These are phyloP conservation scores for Isatis lusitanica DNA, from an alignment of 441 rosid genomes.

Conservation along the genomic window DNA sequence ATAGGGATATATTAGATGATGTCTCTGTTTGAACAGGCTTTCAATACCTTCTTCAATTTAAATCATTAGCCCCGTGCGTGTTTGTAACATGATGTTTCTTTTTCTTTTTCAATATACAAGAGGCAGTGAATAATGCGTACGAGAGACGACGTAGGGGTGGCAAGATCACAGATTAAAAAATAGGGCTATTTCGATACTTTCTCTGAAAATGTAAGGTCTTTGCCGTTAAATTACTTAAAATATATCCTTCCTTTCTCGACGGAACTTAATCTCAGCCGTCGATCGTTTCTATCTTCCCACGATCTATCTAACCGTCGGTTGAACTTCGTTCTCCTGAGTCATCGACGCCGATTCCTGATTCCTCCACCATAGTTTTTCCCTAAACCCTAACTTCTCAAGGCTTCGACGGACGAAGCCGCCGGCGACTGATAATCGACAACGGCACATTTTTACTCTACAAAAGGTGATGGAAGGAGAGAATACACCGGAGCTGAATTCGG, in stretches of 20 bases:
- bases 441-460: background rate
- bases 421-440: background rate
- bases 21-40: background rate
- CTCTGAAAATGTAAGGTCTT: background rate
- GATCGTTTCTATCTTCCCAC: slow-evolving; percentile 11
- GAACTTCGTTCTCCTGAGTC: slow-evolving; percentile 7
- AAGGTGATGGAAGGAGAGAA: slow-evolving; percentile 30
- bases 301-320: slow-evolving; percentile 25
- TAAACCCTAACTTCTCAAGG: slow-evolving; percentile 30
- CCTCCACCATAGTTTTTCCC: slow-evolving; percentile 1
- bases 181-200: background rate
- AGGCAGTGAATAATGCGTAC: background rate
- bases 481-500: slow-evolving; percentile 6
- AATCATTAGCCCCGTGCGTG: slow-evolving; percentile 8
- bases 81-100: background rate
- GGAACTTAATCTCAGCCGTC: slow-evolving; percentile 30
- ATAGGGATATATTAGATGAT: too few species aligned
- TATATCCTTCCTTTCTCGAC: background rate
- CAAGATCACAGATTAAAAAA: background rate
- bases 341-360: background rate
- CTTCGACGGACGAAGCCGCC: slow-evolving; percentile 11
- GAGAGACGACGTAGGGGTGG: background rate
- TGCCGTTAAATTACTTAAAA: background rate
- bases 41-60: background rate
- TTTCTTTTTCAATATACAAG: background rate